Conservation (phyloP, 192 early-diverging fungal species). For the Geranomyces michiganensis region DNA sequence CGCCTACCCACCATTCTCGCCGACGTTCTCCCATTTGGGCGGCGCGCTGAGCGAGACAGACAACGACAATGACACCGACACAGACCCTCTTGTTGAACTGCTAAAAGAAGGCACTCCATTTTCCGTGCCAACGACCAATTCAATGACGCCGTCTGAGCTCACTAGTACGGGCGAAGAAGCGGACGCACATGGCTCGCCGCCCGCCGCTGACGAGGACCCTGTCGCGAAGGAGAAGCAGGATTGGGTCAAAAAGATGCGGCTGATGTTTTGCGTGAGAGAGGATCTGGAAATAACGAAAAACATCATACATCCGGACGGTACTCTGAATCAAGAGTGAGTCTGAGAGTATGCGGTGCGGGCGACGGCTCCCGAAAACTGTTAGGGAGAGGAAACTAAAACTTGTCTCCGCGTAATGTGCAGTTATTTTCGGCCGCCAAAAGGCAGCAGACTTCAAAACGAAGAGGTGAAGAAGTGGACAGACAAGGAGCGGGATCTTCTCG, state of each 20-base stretch:
- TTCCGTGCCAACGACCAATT: background rate
- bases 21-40: background rate
- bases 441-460: slow-evolving; percentile 53
- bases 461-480: slow-evolving; percentile 81
- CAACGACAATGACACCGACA: background rate
- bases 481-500: slow-evolving; percentile 70
- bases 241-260: slow-evolving; percentile 78
- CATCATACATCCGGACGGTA: slow-evolving; percentile 82
- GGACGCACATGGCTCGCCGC: background rate
- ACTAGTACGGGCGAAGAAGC: background rate
- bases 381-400: background rate
- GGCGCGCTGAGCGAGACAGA: background rate
- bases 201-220: slow-evolving; percentile 14
- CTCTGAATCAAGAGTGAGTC: slow-evolving; percentile 82
- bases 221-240: slow-evolving; percentile 63
- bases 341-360: background rate
- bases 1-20: slow-evolving; percentile 6
- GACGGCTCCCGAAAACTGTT: background rate
- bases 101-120: background rate
- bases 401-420: slow-evolving; percentile 35
- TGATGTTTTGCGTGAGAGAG: slow-evolving; percentile 80
- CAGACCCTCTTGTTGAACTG: background rate
- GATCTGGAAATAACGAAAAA: slow-evolving; percentile 84
- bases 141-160: background rate
- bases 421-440: slow-evolving; percentile 79